A percentile compares a stretch with the other conserved stretches of the same genome.
phyloP scores from a whole-genome alignment of 345 rosid genomes.

The Lepidium sativum region DNA sequence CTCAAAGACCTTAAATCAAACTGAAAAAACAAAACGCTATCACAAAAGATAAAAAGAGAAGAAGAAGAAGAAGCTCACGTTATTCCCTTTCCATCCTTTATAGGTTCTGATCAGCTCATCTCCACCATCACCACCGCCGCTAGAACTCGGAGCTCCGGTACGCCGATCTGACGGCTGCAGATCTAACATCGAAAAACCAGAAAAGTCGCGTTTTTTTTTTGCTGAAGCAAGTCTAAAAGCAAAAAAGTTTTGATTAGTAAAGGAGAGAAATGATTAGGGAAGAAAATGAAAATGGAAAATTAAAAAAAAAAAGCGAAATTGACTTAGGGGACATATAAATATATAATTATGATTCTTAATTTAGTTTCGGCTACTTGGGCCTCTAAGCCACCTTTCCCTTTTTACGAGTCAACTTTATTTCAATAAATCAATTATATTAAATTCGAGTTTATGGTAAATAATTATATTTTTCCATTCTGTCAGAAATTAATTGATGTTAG shows the following conservation, averaged over 20 bases:
- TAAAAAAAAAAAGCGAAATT: neutral
- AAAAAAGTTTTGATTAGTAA: neutral
- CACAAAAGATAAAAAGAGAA: neutral
- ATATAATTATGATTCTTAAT: neutral
- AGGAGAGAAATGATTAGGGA: neutral
- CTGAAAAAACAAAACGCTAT: neutral
- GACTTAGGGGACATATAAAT: neutral
- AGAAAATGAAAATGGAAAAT: neutral
- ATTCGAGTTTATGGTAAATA: neutral
- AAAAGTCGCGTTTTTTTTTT: neutral
- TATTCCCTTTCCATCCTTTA: slow-evolving; percentile 76
- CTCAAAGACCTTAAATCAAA: neutral
- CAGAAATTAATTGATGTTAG: neutral
- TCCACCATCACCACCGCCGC: slow-evolving; percentile 27
- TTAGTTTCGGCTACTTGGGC: neutral
- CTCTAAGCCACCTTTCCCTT: slow-evolving; percentile 7
- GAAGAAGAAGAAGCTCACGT: slow-evolving; percentile 37
- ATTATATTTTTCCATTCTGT: neutral
- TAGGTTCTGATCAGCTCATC: slow-evolving; percentile 45
- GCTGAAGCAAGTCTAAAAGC: neutral
- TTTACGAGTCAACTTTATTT: slow-evolving; percentile 20
- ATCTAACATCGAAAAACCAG: slow-evolving; percentile 25
- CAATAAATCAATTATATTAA: neutral
- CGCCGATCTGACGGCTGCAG: slow-evolving; percentile 33
- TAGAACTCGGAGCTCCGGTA: slow-evolving; percentile 20